Evolutionary conservation across 1,284 basidiomycete genomes (phyloP).

Genomic region (Ustanciosporium gigantosporum): DNA sequence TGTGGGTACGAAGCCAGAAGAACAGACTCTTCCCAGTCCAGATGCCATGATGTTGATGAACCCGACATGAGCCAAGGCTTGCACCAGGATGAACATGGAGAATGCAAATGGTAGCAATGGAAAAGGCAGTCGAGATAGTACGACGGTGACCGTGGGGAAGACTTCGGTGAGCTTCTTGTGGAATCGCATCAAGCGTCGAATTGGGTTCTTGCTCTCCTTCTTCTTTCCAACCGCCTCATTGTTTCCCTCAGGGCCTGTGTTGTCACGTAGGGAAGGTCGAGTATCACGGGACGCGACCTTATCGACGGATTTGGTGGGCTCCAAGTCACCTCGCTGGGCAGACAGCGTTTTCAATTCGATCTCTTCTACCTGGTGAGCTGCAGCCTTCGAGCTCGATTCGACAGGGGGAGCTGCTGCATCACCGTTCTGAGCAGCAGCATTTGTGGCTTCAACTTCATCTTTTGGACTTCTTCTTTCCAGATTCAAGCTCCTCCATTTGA

Average conservation of each 20-base stretch:
- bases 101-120: conserved; percentile 88
- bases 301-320: background rate
- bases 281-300: background rate
- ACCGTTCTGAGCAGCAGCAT: background rate
- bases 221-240: too few relatives aligned
- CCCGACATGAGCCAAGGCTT: conserved; percentile 79
- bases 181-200: conserved; percentile 11
- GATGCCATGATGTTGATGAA: conserved; percentile 84
- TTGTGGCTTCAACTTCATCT: conserved; percentile 6
- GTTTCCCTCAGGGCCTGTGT: background rate
- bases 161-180: conserved; percentile 11
- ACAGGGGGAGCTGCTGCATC: background rate
- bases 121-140: conserved; percentile 75
- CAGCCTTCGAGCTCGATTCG: conserved; percentile 1
- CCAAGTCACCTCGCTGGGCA: conserved; percentile 9
- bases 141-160: conserved; percentile 78
- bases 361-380: conserved; percentile 10
- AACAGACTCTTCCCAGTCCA: conserved; percentile 68
- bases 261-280: background rate
- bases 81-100: conserved; percentile 91
- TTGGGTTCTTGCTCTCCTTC: conserved; percentile 14
- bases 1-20: conserved; percentile 63
- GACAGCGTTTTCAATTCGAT: conserved; percentile 25
- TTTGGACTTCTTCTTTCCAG: conserved; percentile 4
- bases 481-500: conserved; percentile 19